Conservation (phyloP, 257 asterid species). For the Nicotiana paniculata region DNA sequence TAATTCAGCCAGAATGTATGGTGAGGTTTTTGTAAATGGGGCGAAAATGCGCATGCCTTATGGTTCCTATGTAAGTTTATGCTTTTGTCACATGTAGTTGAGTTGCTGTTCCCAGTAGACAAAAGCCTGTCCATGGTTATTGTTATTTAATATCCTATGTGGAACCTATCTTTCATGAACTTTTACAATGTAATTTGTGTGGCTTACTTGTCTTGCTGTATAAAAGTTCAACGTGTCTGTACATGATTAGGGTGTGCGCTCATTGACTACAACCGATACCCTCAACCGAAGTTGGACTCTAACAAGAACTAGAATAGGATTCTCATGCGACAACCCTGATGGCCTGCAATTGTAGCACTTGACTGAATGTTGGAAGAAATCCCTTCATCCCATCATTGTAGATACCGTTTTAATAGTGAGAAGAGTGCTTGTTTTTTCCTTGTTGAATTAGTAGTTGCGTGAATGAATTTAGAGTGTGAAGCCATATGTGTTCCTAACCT, state of each 20-base stretch:
- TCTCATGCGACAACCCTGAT: background rate
- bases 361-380: background rate
- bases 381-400: background rate
- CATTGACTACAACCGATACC: background rate
- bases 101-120: background rate
- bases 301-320: background rate
- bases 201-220: background rate
- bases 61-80: conserved; percentile 75
- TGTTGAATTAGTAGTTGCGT: background rate
- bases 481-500: background rate
- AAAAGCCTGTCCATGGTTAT: background rate
- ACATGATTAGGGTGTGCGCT: background rate
- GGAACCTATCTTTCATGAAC: background rate
- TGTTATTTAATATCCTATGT: background rate
- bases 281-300: background rate
- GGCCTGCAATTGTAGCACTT: background rate
- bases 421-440: background rate
- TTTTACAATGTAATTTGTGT: background rate
- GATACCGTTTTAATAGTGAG: background rate
- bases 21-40: conserved; percentile 90
- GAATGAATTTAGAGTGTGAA: background rate
- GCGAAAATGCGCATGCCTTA: conserved; percentile 61
- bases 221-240: background rate
- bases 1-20: conserved; percentile 71
- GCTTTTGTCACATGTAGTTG: background rate